These are phyloP conservation scores for Purpureocillium lavendulum DNA, from an alignment of 2,329 filamentous ascomycete species.

Conservation along the genomic window DNA sequence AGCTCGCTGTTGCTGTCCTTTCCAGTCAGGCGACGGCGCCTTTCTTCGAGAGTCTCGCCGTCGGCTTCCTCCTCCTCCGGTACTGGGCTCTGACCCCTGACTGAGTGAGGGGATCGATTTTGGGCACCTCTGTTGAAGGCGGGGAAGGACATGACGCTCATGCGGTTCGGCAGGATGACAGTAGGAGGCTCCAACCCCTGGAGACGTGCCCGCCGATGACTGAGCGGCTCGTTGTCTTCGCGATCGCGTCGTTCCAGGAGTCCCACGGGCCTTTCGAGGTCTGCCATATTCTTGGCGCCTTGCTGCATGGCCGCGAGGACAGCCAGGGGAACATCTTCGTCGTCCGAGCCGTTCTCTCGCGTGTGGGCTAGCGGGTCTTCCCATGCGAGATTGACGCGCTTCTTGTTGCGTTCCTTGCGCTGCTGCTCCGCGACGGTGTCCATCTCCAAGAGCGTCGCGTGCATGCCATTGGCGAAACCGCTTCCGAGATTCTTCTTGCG, in stretches of 20 bases:
- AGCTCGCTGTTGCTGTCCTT: conserved; percentile 38
- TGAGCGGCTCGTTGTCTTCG: conserved; percentile 89
- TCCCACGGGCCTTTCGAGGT: conserved; percentile 59
- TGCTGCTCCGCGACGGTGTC: conserved; percentile 86
- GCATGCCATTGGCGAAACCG: conserved; percentile 66
- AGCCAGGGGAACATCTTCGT: conserved; percentile 83
- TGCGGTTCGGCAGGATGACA: conserved; percentile 28
- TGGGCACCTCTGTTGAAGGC: conserved; percentile 7
- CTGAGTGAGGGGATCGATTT: conserved; percentile 1
- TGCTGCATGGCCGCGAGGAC: conserved; percentile 59
- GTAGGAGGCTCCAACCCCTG: conserved; percentile 50
- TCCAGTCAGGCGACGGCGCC: conserved; percentile 56
- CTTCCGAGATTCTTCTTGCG: conserved; percentile 58
- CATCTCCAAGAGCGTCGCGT: conserved; percentile 81
- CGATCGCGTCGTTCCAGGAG: conserved; percentile 73
- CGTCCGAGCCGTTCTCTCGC: conserved; percentile 42
- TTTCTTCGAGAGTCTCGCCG: conserved; percentile 57
- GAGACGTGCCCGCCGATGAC: conserved; percentile 65
- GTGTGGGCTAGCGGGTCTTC: conserved; percentile 54
- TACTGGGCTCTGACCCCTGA: conserved; percentile 19
- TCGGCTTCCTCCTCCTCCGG: conserved; percentile 51
- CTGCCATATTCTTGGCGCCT: conserved; percentile 40
- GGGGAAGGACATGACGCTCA: conserved; percentile 35
- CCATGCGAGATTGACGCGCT: conserved; percentile 84
- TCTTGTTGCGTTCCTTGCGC: conserved; percentile 62